phyloP scores from a whole-genome alignment of 139 green algal species.

The Tetraselmis chui region DNA sequence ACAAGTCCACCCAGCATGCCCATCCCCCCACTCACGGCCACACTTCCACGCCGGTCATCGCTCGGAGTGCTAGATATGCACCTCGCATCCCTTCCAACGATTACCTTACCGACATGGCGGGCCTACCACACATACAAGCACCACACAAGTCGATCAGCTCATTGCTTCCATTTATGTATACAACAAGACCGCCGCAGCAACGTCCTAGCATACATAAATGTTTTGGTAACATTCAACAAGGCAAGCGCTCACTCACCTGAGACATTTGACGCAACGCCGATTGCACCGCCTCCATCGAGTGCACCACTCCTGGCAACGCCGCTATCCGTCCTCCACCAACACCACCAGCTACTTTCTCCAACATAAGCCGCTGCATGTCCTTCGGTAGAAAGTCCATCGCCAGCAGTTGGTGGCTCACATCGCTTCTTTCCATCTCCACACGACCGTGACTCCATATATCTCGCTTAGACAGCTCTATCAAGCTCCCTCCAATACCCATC shows the following conservation, averaged over 20 bases:
- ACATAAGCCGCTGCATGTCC: background rate
- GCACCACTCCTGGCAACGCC: background rate
- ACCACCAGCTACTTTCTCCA: background rate
- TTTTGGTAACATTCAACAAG: background rate
- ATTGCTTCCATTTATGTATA: background rate
- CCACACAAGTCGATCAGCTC: background rate
- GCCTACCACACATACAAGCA: background rate
- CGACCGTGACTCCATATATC: slow-evolving; percentile 66
- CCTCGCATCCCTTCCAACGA: background rate
- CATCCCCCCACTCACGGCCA: slow-evolving; percentile 57
- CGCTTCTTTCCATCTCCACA: slow-evolving; percentile 49
- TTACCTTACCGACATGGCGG: background rate
- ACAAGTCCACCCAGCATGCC: slow-evolving; percentile 59
- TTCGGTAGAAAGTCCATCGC: slow-evolving; percentile 80
- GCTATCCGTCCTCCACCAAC: background rate
- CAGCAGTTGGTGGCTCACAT: slow-evolving; percentile 63
- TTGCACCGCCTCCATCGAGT: background rate
- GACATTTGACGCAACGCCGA: background rate
- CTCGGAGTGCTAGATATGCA: background rate
- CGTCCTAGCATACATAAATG: background rate
- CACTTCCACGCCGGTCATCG: background rate
- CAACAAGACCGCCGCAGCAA: background rate
- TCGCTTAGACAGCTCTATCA: slow-evolving; percentile 85
- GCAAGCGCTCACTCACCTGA: background rate
- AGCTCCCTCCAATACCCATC: slow-evolving; percentile 39